phyloP scores from a whole-genome alignment of 2,329 filamentous ascomycete species.

The Sarocladium brachiariae region DNA sequence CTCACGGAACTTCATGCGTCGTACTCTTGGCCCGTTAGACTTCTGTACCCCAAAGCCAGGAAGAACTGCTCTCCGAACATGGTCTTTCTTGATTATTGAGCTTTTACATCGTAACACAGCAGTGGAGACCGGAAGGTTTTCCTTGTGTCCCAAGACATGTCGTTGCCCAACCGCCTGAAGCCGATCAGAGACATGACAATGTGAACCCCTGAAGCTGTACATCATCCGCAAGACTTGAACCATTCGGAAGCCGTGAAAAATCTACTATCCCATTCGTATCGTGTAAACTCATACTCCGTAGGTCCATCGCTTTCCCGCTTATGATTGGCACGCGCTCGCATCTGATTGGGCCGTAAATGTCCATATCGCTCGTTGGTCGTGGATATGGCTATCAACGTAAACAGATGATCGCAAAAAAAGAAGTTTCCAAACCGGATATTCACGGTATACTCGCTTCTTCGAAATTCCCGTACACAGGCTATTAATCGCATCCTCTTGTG shows the following conservation, averaged over 20 bases:
- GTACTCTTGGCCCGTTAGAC: background rate
- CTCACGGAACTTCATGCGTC: background rate
- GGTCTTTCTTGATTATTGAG: no score
- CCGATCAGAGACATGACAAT: conserved; percentile 8
- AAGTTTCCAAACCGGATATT: background rate
- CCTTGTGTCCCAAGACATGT: background rate
- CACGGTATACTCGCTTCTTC: background rate
- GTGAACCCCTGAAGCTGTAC: conserved; percentile 3
- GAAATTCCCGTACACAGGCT: background rate
- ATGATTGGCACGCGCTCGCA: no score
- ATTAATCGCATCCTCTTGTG: background rate
- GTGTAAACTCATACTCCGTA: no score
- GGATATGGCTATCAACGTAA: background rate
- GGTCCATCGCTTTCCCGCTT: no score
- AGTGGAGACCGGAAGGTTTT: background rate
- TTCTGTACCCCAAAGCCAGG: no score
- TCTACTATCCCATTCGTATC: background rate
- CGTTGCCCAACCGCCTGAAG: background rate
- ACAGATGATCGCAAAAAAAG: background rate
- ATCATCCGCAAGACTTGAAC: background rate
- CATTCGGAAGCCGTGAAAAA: background rate
- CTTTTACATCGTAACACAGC: no score
- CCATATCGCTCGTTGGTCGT: no score
- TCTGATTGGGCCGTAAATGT: no score
- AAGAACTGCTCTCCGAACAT: no score